A percentile compares a stretch with the other conserved stretches of the same genome.
phyloP scores from a whole-genome alignment of 2,329 filamentous ascomycete genomes.

The Ustilaginoidea virens region DNA sequence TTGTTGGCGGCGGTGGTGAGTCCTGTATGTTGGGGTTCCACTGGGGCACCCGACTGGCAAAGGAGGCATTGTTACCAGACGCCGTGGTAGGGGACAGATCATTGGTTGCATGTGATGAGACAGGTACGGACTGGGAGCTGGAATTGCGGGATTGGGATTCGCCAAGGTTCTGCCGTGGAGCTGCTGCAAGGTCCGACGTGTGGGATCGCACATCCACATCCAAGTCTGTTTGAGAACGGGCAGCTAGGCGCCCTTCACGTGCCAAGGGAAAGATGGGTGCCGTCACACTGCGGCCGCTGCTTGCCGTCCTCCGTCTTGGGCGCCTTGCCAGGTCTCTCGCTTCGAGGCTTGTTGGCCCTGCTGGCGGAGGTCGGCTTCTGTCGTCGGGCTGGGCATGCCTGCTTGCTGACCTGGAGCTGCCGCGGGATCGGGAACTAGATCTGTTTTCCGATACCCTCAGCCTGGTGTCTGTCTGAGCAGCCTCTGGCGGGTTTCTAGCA shows the following conservation, averaged over 20 bases:
- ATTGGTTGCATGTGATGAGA: conserved; percentile 9
- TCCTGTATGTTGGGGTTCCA: conserved; percentile 7
- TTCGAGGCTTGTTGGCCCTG: conserved; percentile 15
- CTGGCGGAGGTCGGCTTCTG: conserved; percentile 33
- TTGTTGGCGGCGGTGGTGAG: too few species aligned
- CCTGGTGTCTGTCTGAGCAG: conserved; percentile 11
- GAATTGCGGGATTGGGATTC: conserved; percentile 28
- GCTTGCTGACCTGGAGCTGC: conserved; percentile 31
- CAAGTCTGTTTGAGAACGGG: conserved; percentile 53
- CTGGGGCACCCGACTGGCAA: conserved; percentile 20
- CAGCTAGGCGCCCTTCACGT: conserved; percentile 31
- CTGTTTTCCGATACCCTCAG: conserved; percentile 13
- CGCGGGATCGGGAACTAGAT: conserved; percentile 22
- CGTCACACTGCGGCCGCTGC: conserved; percentile 39
- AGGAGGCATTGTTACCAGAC: conserved; percentile 16
- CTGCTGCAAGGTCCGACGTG: conserved; percentile 18
- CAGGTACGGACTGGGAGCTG: conserved; percentile 19
- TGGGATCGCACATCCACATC: conserved; percentile 29
- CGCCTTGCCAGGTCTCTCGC: conserved; percentile 15
- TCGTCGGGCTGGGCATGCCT: conserved; percentile 27
- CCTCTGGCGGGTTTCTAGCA: conserved; percentile 16
- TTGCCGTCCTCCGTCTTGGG: conserved; percentile 34
- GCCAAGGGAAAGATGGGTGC: conserved; percentile 27
- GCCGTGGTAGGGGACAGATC: conserved; percentile 8
- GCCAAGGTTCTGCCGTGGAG: conserved; percentile 22